phyloP scores from a whole-genome alignment of 1,139 yeast genomes.

The Yamadazyma oceani region DNA sequence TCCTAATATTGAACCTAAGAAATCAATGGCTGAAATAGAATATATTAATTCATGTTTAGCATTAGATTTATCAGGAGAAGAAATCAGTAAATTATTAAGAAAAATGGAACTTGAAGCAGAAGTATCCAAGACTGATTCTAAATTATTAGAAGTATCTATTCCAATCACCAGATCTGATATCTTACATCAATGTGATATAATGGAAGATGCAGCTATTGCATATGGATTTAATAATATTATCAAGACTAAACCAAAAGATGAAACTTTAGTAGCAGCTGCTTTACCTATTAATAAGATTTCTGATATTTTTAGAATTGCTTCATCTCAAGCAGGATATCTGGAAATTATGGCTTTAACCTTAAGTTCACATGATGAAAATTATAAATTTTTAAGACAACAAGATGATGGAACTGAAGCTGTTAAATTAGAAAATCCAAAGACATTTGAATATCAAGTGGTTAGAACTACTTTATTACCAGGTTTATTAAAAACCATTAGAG shows the following conservation, averaged over 20 bases:
- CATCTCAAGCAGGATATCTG: slow-evolving; percentile 93
- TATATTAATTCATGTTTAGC: slow-evolving; percentile 95
- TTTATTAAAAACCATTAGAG: slow-evolving; percentile 89
- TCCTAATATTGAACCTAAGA: slow-evolving; percentile 72
- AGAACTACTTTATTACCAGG: slow-evolving; percentile 95
- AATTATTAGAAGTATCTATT: slow-evolving; percentile 65
- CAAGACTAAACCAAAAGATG: slow-evolving; percentile 78
- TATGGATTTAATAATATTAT: slow-evolving; percentile 90
- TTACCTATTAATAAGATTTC: slow-evolving; percentile 88
- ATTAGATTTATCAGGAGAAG: slow-evolving; percentile 63
- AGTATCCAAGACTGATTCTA: slow-evolving; percentile 48
- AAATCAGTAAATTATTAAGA: slow-evolving; percentile 65
- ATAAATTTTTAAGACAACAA: slow-evolving; percentile 70
- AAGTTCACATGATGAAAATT: slow-evolving; percentile 96
- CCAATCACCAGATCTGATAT: slow-evolving; percentile 97
- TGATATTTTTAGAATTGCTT: slow-evolving; percentile 86
- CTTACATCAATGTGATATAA: slow-evolving; percentile 95
- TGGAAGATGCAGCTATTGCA: slow-evolving; percentile 98
- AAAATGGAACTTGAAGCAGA: slow-evolving; percentile 80
- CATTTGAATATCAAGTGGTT: slow-evolving; percentile 95
- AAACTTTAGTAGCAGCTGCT: slow-evolving; percentile 81
- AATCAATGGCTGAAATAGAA: slow-evolving; percentile 70
- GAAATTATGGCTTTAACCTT: slow-evolving; percentile 95
- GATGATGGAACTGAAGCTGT: slow-evolving; percentile 84
- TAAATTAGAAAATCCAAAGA: slow-evolving; percentile 92